phyloP scores from a whole-genome alignment of 805 yeast genomes.

The Barnettozyma populi region DNA sequence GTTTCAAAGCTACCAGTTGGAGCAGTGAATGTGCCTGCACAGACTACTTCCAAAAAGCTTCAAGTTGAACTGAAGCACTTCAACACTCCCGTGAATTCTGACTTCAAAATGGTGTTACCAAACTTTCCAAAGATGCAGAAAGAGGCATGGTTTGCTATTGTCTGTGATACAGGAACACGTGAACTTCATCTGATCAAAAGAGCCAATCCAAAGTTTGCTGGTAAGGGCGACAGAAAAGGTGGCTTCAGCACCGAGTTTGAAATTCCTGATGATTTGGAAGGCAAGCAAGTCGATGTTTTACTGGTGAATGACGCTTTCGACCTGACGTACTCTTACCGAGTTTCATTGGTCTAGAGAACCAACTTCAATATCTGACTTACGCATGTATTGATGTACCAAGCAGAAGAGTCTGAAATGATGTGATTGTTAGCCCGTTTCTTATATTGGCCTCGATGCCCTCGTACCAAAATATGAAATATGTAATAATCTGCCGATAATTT shows the following conservation, averaged over 20 bases:
- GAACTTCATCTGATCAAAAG: conserved; percentile 68
- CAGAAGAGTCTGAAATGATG: too few species aligned
- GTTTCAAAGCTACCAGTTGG: conserved; percentile 62
- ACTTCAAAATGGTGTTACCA: conserved; percentile 68
- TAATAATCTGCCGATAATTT: too few species aligned
- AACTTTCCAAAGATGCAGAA: conserved; percentile 86
- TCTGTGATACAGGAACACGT: conserved; percentile 42
- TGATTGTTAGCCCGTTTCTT: too few species aligned
- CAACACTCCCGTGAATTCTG: conserved; percentile 41
- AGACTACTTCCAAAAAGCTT: conserved; percentile 32
- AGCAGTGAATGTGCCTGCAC: conserved; percentile 32
- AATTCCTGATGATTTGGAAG: conserved; percentile 44
- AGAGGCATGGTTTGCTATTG: conserved; percentile 85
- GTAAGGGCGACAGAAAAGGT: conserved; percentile 23
- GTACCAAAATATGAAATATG: too few species aligned
- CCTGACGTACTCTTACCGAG: conserved; percentile 22
- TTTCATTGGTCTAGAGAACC: neutral
- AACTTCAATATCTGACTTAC: too few species aligned
- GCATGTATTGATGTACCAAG: too few species aligned
- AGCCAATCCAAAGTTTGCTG: conserved; percentile 51
- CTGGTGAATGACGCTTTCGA: conserved; percentile 66
- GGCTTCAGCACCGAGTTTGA: conserved; percentile 37
- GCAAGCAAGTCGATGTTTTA: conserved; percentile 40
- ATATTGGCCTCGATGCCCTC: too few species aligned
- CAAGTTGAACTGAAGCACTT: conserved; percentile 47